Evolutionary conservation across 129 eudicot species (phyloP).

Genomic region (Gnaphalium uliginosum): DNA sequence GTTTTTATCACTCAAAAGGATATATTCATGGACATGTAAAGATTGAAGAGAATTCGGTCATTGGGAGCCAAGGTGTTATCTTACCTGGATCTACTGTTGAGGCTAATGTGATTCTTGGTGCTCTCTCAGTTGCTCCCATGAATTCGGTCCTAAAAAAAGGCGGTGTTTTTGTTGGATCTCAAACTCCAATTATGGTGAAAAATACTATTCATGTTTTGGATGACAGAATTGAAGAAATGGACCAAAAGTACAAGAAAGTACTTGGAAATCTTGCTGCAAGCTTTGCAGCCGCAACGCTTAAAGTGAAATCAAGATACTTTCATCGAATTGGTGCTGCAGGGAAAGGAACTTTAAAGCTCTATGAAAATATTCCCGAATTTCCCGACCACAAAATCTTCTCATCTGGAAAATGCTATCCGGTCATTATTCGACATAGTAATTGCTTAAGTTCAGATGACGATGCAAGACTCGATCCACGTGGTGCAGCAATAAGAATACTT

Average conservation of each 20-base stretch:
- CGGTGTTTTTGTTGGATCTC: constrained; percentile 52
- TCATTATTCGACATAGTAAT: constrained; percentile 57
- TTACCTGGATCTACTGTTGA: constrained; percentile 46
- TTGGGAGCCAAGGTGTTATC: constrained; percentile 43
- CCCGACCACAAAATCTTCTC: constrained; percentile 47
- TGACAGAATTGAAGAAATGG: constrained; percentile 48
- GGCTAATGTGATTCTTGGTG: constrained; percentile 49
- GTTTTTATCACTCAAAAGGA: constrained; percentile 37
- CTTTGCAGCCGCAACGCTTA: constrained; percentile 51
- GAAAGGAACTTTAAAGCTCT: constrained; percentile 46
- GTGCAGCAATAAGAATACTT: constrained; percentile 53
- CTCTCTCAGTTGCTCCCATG: constrained; percentile 51
- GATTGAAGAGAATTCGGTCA: constrained; percentile 42
- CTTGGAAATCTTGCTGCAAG: constrained; percentile 65
- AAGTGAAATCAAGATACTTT: constrained; percentile 51
- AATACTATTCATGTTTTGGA: constrained; percentile 31
- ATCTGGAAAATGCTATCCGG: constrained; percentile 36
- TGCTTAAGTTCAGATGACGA: constrained; percentile 61
- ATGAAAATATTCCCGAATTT: constrained; percentile 38
- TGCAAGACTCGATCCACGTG: constrained; percentile 63
- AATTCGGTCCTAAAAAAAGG: constrained; percentile 44
- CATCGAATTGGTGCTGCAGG: constrained; percentile 64
- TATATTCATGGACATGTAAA: constrained; percentile 28
- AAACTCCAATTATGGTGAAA: constrained; percentile 46
- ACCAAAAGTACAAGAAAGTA: constrained; percentile 41